Evolutionary conservation across 164 flowering plant genomes (phyloP).

Genomic region (Tetrastigma voinierianum): DNA sequence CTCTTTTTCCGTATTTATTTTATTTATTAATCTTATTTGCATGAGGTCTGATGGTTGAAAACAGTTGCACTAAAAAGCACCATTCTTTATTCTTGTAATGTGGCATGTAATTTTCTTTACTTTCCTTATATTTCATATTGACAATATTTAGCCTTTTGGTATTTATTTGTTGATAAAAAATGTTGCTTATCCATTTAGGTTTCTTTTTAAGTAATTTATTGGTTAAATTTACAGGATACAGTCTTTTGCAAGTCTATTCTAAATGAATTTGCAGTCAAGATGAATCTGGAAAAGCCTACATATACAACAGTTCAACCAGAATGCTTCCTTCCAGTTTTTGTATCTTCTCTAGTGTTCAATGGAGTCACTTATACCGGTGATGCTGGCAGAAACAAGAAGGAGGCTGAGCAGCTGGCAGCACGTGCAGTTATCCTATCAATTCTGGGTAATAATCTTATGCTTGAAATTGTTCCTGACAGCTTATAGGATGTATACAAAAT

Average conservation of each 20-base stretch:
- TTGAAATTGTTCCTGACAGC: not conserved
- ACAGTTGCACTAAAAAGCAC: too few relatives aligned
- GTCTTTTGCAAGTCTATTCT: conserved; percentile 59
- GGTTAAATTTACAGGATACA: conserved; percentile 38
- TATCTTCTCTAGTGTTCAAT: conserved; percentile 42
- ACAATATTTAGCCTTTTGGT: not conserved
- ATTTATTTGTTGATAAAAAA: not conserved
- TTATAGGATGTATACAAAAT: not conserved
- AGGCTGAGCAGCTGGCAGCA: conserved; percentile 69
- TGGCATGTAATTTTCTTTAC: not conserved
- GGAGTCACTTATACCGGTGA: conserved; percentile 41
- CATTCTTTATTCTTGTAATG: not conserved
- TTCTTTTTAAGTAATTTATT: not conserved
- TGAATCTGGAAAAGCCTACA: conserved; percentile 37
- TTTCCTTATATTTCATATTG: not conserved
- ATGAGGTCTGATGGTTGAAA: too few relatives aligned
- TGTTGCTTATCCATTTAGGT: not conserved
- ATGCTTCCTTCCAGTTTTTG: conserved; percentile 32
- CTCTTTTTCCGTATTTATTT: too few relatives aligned
- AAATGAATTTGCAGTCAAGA: conserved; percentile 59
- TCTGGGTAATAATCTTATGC: conserved; percentile 30
- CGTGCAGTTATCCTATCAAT: conserved; percentile 42
- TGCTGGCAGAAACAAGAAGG: conserved; percentile 53
- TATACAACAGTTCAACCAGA: conserved; percentile 38
- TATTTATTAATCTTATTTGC: too few relatives aligned